Base-by-base conservation (phyloP, 768 basidiomycete genomes). In the Tricholoma saponaceum region DNA sequence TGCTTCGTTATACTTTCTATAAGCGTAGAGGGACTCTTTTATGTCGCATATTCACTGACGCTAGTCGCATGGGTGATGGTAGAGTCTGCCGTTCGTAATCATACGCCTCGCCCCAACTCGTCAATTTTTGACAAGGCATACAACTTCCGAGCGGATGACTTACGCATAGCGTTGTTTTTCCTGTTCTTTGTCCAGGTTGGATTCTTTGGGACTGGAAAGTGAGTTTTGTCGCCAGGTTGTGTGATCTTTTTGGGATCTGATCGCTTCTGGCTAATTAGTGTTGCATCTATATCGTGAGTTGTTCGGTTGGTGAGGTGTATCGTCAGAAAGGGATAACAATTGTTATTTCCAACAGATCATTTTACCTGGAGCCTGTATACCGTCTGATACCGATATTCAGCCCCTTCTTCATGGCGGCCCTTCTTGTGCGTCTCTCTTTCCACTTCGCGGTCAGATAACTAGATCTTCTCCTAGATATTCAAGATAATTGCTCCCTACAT, bases 361-460 rank as follows among this genome's bases (percentile, higher is more conserved):
- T 94, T 71, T 94, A 95, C 69, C 78, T 94, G 18, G 91, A 87
- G 39, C 92, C 92, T 2, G 92, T 94, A 6, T 94, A 92, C 64
- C 87, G 92, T 16, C 77, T 95, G 14, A 86, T 94, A 60, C 90
- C 92, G 0, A 80, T 91, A 51, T 95, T 95, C 68, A 89, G 80
- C 59, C 92, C 92, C 0, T 93, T 93, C 70, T 78, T 89, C 58
- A 93, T 93, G 92, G 79, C 86, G 0, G 67, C 81, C 4, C 76
- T 91, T 20, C 71, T 92, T 60, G 89, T 89, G 54, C n/a, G 77
- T 41, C 20, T 25, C 8, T 20, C 43, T 41, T 44, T 61, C 49
- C 18, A 16, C 43, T 3, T 41, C 22, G 20, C 13, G 1, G 33
- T 43, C 5, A 50, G 44, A 26, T 58, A 26, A n/a, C 12, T 14